These are phyloP conservation scores for Pleomassaria siparia DNA, from an alignment of 2,329 filamentous ascomycete genomes.

Conservation along the genomic window DNA sequence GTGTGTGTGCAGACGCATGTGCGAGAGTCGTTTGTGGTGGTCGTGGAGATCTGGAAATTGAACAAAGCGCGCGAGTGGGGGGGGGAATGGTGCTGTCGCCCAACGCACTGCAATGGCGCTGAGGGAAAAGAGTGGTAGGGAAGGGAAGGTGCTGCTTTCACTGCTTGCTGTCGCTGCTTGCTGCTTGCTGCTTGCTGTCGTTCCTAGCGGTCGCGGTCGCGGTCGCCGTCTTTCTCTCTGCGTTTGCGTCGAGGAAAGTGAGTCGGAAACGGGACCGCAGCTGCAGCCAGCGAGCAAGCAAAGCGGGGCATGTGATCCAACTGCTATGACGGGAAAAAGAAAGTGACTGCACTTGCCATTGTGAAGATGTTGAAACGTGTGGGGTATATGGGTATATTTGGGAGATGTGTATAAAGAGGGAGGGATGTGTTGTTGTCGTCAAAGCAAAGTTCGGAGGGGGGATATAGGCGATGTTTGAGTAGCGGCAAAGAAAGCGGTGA, in stretches of 20 bases:
- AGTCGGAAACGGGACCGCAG: neutral
- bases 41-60: neutral
- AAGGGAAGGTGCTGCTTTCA: neutral
- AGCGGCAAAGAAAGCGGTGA: slow-evolving; percentile 22
- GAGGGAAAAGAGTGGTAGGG: neutral
- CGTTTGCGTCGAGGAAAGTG: too few species aligned
- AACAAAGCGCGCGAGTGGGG: neutral
- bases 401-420: neutral
- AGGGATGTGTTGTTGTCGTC: neutral
- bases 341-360: slow-evolving; percentile 12
- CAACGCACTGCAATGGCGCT: slow-evolving; percentile 1
- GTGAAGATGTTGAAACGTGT: neutral
- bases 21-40: slow-evolving; percentile 5
- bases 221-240: too few species aligned
- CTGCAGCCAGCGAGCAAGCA: neutral
- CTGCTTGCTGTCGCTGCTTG: neutral
- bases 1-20: too few species aligned
- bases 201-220: too few species aligned
- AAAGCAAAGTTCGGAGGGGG: slow-evolving; percentile 7
- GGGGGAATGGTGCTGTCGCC: slow-evolving; percentile 1
- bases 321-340: slow-evolving; percentile 1
- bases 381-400: neutral
- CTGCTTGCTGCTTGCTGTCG: too few species aligned
- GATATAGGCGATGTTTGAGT: slow-evolving; percentile 23
- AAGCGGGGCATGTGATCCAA: neutral